Conservation (phyloP, 306 rosid genomes). For the Glycine latifolia region DNA sequence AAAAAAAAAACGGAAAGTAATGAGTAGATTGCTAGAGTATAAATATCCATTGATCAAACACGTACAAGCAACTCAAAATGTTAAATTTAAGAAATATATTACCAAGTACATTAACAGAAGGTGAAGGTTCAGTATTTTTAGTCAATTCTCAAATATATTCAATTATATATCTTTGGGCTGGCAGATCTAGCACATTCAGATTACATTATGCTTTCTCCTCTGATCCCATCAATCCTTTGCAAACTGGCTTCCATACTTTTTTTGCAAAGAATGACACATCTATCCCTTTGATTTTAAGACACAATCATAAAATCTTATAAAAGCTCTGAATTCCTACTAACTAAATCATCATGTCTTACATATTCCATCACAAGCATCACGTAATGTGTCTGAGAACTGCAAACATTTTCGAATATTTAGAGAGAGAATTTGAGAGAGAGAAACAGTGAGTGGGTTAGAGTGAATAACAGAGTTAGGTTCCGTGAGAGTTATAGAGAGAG, state of each 20-base stretch:
- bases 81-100: slow-evolving; percentile 4
- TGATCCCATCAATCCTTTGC: too few species aligned
- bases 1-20: slow-evolving; percentile 32
- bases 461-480: too few species aligned
- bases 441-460: too few species aligned
- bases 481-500: too few species aligned
- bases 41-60: slow-evolving; percentile 38
- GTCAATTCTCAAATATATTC: slow-evolving; percentile 1
- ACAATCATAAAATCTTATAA: background rate
- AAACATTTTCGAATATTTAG: too few species aligned
- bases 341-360: slow-evolving; percentile 34
- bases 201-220: background rate
- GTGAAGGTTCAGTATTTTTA: slow-evolving; percentile 8
- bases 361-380: slow-evolving; percentile 30
- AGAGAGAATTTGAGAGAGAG: too few species aligned
- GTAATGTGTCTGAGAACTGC: too few species aligned
- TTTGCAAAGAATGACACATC: too few species aligned
- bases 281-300: too few species aligned
- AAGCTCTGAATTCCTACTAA: slow-evolving; percentile 28
- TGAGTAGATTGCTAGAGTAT: slow-evolving; percentile 31
- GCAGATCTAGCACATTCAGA: slow-evolving; percentile 29
- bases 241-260: too few species aligned
- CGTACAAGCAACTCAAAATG: slow-evolving; percentile 17
- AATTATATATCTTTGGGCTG: background rate
- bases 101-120: slow-evolving; percentile 21